Evolutionary conservation across 306 rosid species (phyloP), one percentile per base, ranked within the genome.

Genomic region (Inga oerstediana): DNA sequence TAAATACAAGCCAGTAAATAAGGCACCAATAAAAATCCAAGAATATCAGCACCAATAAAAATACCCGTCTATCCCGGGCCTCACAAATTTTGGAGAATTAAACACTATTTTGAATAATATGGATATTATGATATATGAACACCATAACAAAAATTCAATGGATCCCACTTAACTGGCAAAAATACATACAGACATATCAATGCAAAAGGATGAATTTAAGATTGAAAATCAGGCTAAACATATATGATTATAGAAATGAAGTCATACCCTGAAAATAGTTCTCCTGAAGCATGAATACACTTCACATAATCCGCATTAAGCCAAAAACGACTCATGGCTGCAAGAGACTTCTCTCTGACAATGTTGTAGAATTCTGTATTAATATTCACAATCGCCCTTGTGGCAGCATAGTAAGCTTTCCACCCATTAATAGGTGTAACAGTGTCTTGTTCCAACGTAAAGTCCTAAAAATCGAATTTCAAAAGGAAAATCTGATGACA

Each of bases 381-480:
- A 84, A 87, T 72, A 89, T 86, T 91, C 89, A 92, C 93, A 89
- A 97, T 89, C 20, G 97, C 95, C 85, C 97, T 75, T 54, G 99
- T 97, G 64, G 97, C 99, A 83, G 99, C 99, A 89, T 97, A 97
- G 88, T 97, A 97, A 66, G 97, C 95, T 82, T 97, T 97, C 99
- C 99, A 94, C 80, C 99, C 99, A 79, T 94, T 97, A 34, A 64
- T 77, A 37, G 99, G 99, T 20, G 89, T 92, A 69, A 97, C 76
- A 17, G 85, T 87, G 80, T 88, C 97, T 87, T 97, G 99, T 86
- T 97, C 99, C 91, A 87, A 86, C 13, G 99, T 91, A 86, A 92
- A 97, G 88, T 97, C 99, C 96, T 92, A 70, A 37, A 76, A 88
- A 72, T 49, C 68, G 39, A 56, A 88, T 35, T 48, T 72, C n/a